Base-by-base conservation (phyloP, 2,329 filamentous ascomycete species). In the Erysiphe pulchra region DNA sequence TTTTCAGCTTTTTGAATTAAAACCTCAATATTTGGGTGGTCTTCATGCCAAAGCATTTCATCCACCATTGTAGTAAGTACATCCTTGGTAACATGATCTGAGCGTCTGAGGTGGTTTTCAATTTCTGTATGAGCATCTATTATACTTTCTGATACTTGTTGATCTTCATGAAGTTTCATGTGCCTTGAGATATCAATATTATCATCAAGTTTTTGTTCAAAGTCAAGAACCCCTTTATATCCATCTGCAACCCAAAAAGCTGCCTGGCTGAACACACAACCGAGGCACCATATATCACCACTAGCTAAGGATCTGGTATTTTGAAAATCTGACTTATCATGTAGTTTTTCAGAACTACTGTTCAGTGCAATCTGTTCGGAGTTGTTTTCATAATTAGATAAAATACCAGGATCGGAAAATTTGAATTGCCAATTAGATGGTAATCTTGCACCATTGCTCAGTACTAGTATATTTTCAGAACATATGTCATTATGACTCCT, bases 261-360 rank as follows among this genome's bases (percentile, higher is more conserved):
- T 11, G 52, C 50, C 47, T 61, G 58, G 45, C 57, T 61, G 34
- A 51, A 57, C 2, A 61, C 51, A 49, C 57, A 57, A 7, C 54
- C 57, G 20, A 61, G 46, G 11, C 57, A 58, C 59, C 58, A 61
- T 8, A 59, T 55, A 48, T 61, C 60, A n/a, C 49, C 49, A 7
- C 12, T 30, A 17, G 45, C 45, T 36, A 42, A 48, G 20, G 20
- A 24, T 17, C 33, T 49, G 31, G 53, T 32, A 45, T 48, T 33
- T 24, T 18, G 28, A 30, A 31, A 42, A 42, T 34, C 43, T 30
- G 18, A 37, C 16, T 13, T 20, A 5, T 37, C 44, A 18, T 41
- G 43, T 24, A 24, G 11, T 24, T 24, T 24, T 24, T 24, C 20
- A 24, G 3, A 24, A 24, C 6, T 24, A 24, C 20, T 24, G 6